phyloP scores from a whole-genome alignment of 129 eudicot species.

The Escallonia herrerae region DNA sequence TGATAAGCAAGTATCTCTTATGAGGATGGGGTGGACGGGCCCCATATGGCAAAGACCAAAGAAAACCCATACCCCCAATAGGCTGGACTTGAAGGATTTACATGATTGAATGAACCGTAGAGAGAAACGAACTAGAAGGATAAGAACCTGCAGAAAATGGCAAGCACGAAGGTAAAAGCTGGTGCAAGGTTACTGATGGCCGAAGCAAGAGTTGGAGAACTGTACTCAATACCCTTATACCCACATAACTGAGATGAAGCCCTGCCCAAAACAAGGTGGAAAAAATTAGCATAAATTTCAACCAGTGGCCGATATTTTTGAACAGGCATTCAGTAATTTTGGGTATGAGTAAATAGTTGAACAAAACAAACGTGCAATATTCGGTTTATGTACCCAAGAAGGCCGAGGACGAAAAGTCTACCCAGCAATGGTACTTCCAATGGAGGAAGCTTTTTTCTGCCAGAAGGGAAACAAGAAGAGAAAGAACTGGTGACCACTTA shows the following conservation, averaged over 20 bases:
- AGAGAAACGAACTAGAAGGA: background rate
- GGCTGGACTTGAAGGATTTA: no score
- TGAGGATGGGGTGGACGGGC: no score
- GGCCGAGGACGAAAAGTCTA: constrained; percentile 11
- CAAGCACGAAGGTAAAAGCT: constrained; percentile 30
- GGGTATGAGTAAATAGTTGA: background rate
- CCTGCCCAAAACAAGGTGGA: background rate
- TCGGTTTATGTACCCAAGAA: constrained; percentile 8
- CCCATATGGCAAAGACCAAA: no score
- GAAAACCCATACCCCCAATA: no score
- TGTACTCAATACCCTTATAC: constrained; percentile 11
- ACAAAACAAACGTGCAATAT: background rate
- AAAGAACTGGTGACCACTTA: background rate
- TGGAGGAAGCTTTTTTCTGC: constrained; percentile 11
- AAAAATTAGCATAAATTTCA: no score
- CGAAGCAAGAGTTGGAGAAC: constrained; percentile 38
- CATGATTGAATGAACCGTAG: background rate
- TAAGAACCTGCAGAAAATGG: constrained; percentile 28
- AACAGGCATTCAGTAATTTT: background rate
- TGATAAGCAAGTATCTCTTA: no score
- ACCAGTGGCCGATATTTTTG: no score
- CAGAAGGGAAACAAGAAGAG: background rate
- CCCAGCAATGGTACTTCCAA: background rate
- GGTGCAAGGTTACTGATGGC: constrained; percentile 34
- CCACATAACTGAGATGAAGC: background rate